Evolutionary conservation across 306 rosid species (phyloP), one percentile per base, ranked within the genome.

Genomic region (Lathyrus sativus): DNA sequence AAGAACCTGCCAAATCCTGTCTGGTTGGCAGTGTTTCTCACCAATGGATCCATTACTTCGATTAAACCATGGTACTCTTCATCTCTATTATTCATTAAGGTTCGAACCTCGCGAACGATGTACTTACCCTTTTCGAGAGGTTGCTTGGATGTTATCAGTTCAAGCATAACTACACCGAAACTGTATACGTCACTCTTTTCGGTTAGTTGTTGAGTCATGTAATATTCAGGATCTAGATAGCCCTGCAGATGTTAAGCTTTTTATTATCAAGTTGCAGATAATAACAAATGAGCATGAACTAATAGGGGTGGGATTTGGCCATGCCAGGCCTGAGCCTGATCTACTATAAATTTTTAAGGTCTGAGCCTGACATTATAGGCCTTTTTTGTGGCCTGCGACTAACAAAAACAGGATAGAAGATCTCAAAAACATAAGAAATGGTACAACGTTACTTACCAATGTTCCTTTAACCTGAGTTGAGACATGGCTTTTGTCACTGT

Each of bases 381-480:
- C 0, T 31, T 33, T 33, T 6, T 33, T 33, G 3, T 26, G 29
- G 29, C 29, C 4, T 26, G 29, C 4, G 29, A 26, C 29, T 26
- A 26, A 62, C 49, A 61, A 65, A 72, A 49, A 41, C 45, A 56
- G 31, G 26, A 75, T 41, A n/a, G 26, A 76, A 68, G n/a, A 44
- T 68, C 17, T 60, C 7, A 28, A 13, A 39, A 65, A 46, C 56
- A 45, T 17, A 48, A 57, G 31, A 59, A 33, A 61, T 13, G 37
- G 62, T 67, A 18, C 35, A 35, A 24, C 45, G 38, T 45, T 50
- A 45, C 96, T 81, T 37, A 93, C 96, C 91, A 93, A 31, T 65
- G 99, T 93, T 68, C 97, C 98, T 79, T 93, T 93, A 26, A 90
- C 98, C 78, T 93, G 97, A 60, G 97, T 93, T 11, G 97, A 90